Evolutionary conservation across 2,329 filamentous ascomycete genomes (phyloP), one percentile per base, ranked within the genome.

Genomic region (Magnaporthales sp.): DNA sequence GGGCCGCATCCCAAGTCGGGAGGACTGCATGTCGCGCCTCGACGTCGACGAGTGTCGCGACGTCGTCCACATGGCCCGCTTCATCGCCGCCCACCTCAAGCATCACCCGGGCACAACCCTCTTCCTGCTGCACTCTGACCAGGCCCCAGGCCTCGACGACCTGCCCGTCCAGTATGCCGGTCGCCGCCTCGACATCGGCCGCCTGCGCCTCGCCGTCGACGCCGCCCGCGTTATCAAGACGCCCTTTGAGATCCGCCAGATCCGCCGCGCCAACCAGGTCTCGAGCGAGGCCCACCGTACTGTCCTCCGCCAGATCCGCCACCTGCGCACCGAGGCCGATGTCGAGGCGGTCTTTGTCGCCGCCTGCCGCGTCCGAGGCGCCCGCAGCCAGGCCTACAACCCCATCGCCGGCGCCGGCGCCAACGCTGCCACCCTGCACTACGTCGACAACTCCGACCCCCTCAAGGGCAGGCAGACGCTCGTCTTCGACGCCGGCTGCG

Each of bases 361-460:
- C 38, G 85, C 86, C 26, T 97, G 92, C 75, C 87, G 91, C 64
- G 84, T 89, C 8, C 81, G 84, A 65, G 91, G 90, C 69, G 90
- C 91, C 3, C 90, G 90, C 69, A 81, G 86, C 64, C 91, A 96
- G 79, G 89, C 94, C 0, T 99, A 99, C 75, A 86, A 89, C 62
- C 86, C 93, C n/a, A 97, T 99, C 71, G 92, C 91, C 62, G 94
- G 91, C 1, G 87, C 90, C 1, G 94, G 94, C 0, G 75, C 82
- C n/a, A 95, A 95, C 73, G 93, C 91, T 6, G 88, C 90, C 15
- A 93, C 91, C 0, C 81, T 98, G 56, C 95, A 99, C 77, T 99
- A 99, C 76, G 84, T 86, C 60, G 86, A 84, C 66, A 98, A 99
- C 75, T 84, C 96, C 72, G 84, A 90, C 71, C 78, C 87, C 1